phyloP scores from a whole-genome alignment of 2,329 filamentous ascomycete genomes.

The Alternaria brassicae region DNA sequence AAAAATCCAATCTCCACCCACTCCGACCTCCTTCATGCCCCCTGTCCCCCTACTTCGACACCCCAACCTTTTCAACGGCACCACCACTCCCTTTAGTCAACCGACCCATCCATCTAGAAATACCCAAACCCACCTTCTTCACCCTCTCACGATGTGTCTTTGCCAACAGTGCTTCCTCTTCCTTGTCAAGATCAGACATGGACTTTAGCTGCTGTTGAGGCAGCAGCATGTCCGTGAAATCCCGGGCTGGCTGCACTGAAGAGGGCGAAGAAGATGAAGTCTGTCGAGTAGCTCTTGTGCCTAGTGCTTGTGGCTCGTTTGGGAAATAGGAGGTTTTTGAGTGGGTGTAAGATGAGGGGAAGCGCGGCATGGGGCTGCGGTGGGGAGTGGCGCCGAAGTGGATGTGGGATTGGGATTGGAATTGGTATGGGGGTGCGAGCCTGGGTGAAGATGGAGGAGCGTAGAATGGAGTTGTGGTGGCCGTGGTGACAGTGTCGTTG shows the following conservation, averaged over 20 bases:
- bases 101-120: neutral
- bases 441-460: neutral
- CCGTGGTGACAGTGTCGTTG: neutral
- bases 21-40: neutral
- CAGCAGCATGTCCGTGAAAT: neutral
- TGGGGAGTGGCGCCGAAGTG: neutral
- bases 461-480: neutral
- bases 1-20: neutral
- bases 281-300: neutral
- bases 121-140: neutral
- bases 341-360: neutral
- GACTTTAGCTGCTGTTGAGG: slow-evolving; percentile 11
- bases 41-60: neutral
- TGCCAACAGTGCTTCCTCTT: slow-evolving; percentile 8
- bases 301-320: neutral
- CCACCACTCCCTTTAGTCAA: neutral
- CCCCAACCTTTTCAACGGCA: neutral
- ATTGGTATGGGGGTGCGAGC: neutral
- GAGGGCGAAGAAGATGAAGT: neutral
- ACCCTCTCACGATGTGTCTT: slow-evolving; percentile 1
- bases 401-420: neutral
- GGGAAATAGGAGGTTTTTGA: neutral
- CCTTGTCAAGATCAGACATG: slow-evolving; percentile 17
- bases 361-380: neutral
- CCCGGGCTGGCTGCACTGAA: neutral